Evolutionary conservation across 2,329 filamentous ascomycete genomes (phyloP), one percentile per base, ranked within the genome.

Genomic region (Penicillium sp.): DNA sequence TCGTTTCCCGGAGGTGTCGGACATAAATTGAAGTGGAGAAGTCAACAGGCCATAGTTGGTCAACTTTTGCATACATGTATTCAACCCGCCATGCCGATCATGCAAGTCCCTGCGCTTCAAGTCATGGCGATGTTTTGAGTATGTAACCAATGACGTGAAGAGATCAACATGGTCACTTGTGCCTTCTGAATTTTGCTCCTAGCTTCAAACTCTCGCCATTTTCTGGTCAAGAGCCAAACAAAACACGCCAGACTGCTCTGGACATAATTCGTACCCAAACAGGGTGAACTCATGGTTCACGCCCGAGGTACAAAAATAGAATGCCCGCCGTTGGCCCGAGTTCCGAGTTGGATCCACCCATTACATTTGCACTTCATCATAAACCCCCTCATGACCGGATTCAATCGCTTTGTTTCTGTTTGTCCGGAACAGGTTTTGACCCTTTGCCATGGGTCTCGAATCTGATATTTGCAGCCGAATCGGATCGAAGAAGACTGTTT

Each of bases 321-420:
- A 46, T 26, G 53, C 6, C 11, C 19, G 42, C 45, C 53, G 53
- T 55, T 55, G 40, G 53, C 28, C 22, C 40, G 40, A 26, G 7
- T 26, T n/a, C 42, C 19, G 30, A 16, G 16, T 2, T 30, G 42
- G 53, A 26, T 25, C 40, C 42, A 35, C 42, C 42, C 30, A 43
- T 37, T 43, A 55, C 14, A 37, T 55, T 35, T 55, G 33, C 40
- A 43, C 42, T 46, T 48, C 40, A 46, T 55, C 53, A 55, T 48
- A 25, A 45, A 38, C 2, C 43, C 53, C 42, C 42, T 25, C 33
- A 10, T 19, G 42, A 55, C 30, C 53, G 26, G 42, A 38, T 55
- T 22, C 10, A 28, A 48, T 48, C 19, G 26, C 48, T 35, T 35
- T 55, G 42, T 55, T 37, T 22, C n/a, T 25, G 37, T 51, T 51